Evolutionary conservation across 1,139 yeast genomes (phyloP).

Genomic region (Zygosaccharomyces sapae): DNA sequence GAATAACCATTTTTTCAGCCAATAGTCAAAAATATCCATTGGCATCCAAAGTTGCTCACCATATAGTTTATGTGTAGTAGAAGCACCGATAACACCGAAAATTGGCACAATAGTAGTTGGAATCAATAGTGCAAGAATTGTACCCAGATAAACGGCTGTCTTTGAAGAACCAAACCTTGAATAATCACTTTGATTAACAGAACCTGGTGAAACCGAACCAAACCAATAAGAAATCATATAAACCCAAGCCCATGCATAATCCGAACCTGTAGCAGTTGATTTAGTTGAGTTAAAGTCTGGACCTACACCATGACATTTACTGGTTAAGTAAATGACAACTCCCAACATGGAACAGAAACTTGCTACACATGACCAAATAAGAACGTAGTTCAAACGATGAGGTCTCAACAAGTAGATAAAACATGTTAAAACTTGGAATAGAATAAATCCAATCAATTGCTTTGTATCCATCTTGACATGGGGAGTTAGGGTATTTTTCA

Average conservation of each 20-base stretch:
- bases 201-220: conserved; percentile 44
- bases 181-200: conserved; percentile 38
- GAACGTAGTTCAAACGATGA: conserved; percentile 39
- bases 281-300: conserved; percentile 35
- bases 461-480: conserved; percentile 40
- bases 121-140: conserved; percentile 37
- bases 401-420: conserved; percentile 41
- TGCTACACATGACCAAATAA: conserved; percentile 39
- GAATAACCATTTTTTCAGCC: conserved; percentile 38
- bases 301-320: conserved; percentile 41
- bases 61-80: conserved; percentile 37
- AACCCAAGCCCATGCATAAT: conserved; percentile 43
- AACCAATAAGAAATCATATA: conserved; percentile 44
- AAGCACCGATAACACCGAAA: conserved; percentile 43
- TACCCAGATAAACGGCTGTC: conserved; percentile 37
- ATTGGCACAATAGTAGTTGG: conserved; percentile 44
- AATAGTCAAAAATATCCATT: conserved; percentile 33
- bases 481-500: conserved; percentile 38
- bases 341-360: conserved; percentile 44
- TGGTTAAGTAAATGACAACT: conserved; percentile 38
- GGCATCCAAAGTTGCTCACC: conserved; percentile 43
- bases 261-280: conserved; percentile 34
- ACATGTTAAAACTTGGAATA: conserved; percentile 42
- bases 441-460: conserved; percentile 41
- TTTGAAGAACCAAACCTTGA: conserved; percentile 42